Evolutionary conservation across 805 yeast genomes (phyloP), one percentile per base, ranked within the genome.

Genomic region (Lipomyces kockii): DNA sequence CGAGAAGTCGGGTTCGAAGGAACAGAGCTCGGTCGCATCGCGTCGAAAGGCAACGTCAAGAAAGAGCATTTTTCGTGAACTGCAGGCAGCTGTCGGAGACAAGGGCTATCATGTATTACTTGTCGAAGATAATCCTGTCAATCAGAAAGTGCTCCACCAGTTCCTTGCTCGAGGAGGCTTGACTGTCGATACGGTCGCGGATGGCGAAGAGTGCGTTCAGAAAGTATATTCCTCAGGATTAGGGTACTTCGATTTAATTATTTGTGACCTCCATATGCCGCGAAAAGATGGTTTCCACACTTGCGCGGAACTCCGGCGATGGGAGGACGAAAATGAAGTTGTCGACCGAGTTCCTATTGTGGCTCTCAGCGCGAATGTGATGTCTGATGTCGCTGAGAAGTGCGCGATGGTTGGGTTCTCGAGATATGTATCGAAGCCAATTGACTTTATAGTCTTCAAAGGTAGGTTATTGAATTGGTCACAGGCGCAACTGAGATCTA

Each of bases 51-150:
- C 61, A 56, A 11, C 29, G 12, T 43, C 63, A 11, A 61, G 72
- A 60, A 68, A 66, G 64, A 59, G 61, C 12, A 70, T 75, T 22
- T 74, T 72, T 55, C 67, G 69, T 27, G 74, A 70, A 8, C 61
- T 77, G 37, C 64, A 62, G 53, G 66, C 61, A 9, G 61, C 60
- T 14, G 57, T 69, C 37, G 59, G 22, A 6, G 71, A 60, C 8
- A 58, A 57, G n/a, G 56, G 64, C 29, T 69, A 64, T 43, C 70
- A 73, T 64, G 86, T 92, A 27, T 79, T 92, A 61, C 90, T 92
- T n/a, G 97, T 97, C 0, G 98, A 92, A 76, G 97, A 92, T 74
- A 92, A 92, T 74, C 81, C 85, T 70, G 97, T 92, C 9, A 92
- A 92, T 74, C 97, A 92, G 77, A 96, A 92, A 79, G 97, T 92